phyloP scores from a whole-genome alignment of 2,329 filamentous ascomycete genomes.

The Monilinia aucupariae region DNA sequence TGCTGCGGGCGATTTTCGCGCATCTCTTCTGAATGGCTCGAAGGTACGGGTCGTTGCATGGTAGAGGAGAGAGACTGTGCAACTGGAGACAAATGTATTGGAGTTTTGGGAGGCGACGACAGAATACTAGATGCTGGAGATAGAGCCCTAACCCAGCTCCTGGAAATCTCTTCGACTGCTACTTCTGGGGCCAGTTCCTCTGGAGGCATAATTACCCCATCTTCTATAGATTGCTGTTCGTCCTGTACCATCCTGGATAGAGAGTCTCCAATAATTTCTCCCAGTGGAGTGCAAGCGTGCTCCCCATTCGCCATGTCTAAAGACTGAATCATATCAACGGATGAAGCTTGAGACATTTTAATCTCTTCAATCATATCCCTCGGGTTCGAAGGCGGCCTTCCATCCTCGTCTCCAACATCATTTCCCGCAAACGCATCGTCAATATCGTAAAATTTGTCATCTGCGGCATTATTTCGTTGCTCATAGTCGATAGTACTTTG shows the following conservation, averaged over 20 bases:
- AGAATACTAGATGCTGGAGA: conserved; percentile 34
- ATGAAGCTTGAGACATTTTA: conserved; percentile 13
- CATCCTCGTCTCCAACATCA: neutral
- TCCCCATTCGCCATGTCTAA: neutral
- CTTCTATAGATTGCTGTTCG: neutral
- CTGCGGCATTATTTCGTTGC: conserved; percentile 4
- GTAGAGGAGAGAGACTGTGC: neutral
- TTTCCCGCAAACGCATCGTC: neutral
- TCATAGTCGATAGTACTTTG: conserved; percentile 19
- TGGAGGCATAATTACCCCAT: neutral
- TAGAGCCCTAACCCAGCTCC: conserved; percentile 37
- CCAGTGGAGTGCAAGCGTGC: neutral
- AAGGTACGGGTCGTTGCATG: neutral
- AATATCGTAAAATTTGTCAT: conserved; percentile 10
- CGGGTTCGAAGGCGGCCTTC: neutral
- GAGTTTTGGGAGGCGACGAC: conserved; percentile 24
- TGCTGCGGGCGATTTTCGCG: neutral
- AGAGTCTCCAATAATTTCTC: neutral
- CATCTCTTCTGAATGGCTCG: neutral
- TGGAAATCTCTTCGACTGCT: conserved; percentile 37
- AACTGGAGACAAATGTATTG: conserved; percentile 14
- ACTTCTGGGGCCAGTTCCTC: neutral
- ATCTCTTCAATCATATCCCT: neutral
- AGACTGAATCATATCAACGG: conserved; percentile 12
- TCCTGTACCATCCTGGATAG: neutral